A percentile compares a stretch with the other conserved stretches of the same genome.
Conservation (phyloP, 2,329 filamentous ascomycete genomes). For the Clonostachys chloroleuca region DNA sequence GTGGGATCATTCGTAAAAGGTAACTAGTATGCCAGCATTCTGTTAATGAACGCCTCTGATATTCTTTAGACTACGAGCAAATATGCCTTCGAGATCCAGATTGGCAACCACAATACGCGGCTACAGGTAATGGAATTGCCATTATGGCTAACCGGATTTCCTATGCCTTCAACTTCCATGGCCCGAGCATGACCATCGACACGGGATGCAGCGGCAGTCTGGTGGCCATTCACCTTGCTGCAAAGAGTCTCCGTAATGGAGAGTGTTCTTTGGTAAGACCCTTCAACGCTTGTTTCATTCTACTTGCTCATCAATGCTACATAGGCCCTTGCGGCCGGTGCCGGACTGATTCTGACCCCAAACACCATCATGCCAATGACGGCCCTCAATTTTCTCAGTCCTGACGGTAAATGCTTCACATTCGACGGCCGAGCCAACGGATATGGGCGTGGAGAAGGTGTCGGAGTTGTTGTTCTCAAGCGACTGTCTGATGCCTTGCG, state of each 20-base stretch:
- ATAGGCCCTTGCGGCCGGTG: constrained; percentile 43
- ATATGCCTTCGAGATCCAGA: constrained; percentile 44
- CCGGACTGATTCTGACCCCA: constrained; percentile 47
- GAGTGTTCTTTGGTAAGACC: constrained; percentile 32
- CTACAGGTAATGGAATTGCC: constrained; percentile 47
- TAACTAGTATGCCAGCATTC: constrained; percentile 7
- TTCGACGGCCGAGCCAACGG: constrained; percentile 58
- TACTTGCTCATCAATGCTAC: constrained; percentile 5
- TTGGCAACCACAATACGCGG: constrained; percentile 43
- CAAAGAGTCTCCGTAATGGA: constrained; percentile 38
- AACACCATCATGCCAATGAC: constrained; percentile 54
- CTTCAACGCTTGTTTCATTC: not conserved
- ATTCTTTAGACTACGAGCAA: constrained; percentile 39
- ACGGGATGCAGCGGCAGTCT: constrained; percentile 55
- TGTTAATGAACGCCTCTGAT: not conserved
- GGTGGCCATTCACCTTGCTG: constrained; percentile 48
- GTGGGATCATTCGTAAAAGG: constrained; percentile 47
- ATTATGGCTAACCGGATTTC: constrained; percentile 53
- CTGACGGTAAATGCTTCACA: constrained; percentile 44
- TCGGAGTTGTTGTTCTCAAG: constrained; percentile 56
- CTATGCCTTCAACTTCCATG: constrained; percentile 48
- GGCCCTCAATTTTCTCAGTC: constrained; percentile 46
- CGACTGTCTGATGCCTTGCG: constrained; percentile 50
- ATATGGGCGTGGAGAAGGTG: constrained; percentile 61
- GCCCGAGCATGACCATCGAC: constrained; percentile 53